Conservation (phyloP, 2,329 filamentous ascomycete genomes). For the Trichoderma arundinaceum region DNA sequence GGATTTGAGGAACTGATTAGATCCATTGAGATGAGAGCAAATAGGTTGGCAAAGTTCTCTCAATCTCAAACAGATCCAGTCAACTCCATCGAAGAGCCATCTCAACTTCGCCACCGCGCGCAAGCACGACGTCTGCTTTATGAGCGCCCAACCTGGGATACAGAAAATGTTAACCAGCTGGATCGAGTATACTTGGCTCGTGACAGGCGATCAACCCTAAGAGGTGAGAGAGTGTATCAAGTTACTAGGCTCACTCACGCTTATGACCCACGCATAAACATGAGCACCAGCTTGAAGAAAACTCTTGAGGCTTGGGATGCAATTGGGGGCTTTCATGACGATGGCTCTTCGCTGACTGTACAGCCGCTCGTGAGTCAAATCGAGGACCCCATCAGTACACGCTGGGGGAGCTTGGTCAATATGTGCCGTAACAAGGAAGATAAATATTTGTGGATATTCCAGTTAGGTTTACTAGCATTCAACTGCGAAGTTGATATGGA, state of each 20-base stretch:
- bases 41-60: constrained; percentile 5
- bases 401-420: constrained; percentile 25
- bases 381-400: constrained; percentile 1
- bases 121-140: constrained; percentile 13
- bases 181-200: not conserved
- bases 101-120: constrained; percentile 15
- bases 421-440: constrained; percentile 9
- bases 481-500: constrained; percentile 2
- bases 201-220: not conserved
- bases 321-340: constrained; percentile 16
- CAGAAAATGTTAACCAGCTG: fast-evolving
- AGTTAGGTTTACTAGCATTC: constrained; percentile 32
- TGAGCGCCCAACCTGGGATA: not conserved
- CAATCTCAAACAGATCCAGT: too few relatives aligned
- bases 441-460: not conserved
- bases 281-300: not conserved
- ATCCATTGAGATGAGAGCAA: not conserved
- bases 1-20: constrained; percentile 16
- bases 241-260: not conserved
- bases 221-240: not conserved
- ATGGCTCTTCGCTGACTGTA: not conserved
- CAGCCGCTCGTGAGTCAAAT: constrained; percentile 27
- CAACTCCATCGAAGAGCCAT: not conserved
- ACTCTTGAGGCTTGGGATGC: not conserved
- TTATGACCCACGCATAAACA: not conserved